Evolutionary conservation across 768 basidiomycete species (phyloP).

Genomic region (Grammothele lineata): DNA sequence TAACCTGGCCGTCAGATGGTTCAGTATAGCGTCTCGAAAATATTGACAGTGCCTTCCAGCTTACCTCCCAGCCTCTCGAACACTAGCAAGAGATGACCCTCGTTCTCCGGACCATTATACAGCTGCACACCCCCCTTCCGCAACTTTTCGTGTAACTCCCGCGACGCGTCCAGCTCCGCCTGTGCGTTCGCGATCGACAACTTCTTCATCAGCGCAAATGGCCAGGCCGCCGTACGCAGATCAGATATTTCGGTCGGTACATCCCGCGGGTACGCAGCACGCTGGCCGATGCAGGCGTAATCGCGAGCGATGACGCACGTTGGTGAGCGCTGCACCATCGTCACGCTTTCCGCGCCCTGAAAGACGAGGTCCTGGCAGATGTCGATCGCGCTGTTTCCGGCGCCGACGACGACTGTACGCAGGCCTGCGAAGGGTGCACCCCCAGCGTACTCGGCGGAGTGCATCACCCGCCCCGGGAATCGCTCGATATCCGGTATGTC

Average conservation of each 20-base stretch:
- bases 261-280: slow-evolving; percentile 18
- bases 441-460: slow-evolving; percentile 48
- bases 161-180: slow-evolving; percentile 15
- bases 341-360: slow-evolving; percentile 30
- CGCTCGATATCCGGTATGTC: slow-evolving; percentile 38
- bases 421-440: slow-evolving; percentile 52
- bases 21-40: too few relatives aligned
- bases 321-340: slow-evolving; percentile 38
- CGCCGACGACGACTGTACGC: slow-evolving; percentile 64
- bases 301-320: slow-evolving; percentile 29
- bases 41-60: background rate
- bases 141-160: slow-evolving; percentile 37
- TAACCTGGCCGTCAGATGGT: background rate
- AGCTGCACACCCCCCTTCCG: slow-evolving; percentile 33
- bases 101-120: slow-evolving; percentile 34
- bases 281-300: background rate
- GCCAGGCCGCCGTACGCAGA: slow-evolving; percentile 31
- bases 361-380: slow-evolving; percentile 33
- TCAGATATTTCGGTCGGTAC: slow-evolving; percentile 35
- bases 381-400: slow-evolving; percentile 41
- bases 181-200: slow-evolving; percentile 4
- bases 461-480: slow-evolving; percentile 49
- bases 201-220: slow-evolving; percentile 12
- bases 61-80: slow-evolving; percentile 31
- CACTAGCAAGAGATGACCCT: slow-evolving; percentile 30